Conservation (phyloP, 352 stramenopile genomes). For the Phytophthora meadii region DNA sequence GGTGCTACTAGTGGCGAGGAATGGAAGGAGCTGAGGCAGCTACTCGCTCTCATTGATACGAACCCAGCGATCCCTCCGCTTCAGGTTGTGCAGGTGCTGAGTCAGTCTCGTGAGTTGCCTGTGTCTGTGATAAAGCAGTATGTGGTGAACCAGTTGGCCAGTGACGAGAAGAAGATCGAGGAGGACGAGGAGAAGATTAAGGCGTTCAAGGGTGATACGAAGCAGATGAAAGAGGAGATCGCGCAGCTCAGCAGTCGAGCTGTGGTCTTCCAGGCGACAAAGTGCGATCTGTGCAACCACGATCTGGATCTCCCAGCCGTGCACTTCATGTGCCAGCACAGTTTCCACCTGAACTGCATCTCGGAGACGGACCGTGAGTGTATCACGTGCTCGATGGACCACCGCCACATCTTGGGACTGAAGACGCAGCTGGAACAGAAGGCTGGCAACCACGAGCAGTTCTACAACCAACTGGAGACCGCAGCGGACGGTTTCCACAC, state of each 20-base stretch:
- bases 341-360: slow-evolving; percentile 91
- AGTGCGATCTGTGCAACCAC: slow-evolving; percentile 90
- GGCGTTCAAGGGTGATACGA: slow-evolving; percentile 86
- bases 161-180: slow-evolving; percentile 84
- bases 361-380: slow-evolving; percentile 90
- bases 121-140: slow-evolving; percentile 88
- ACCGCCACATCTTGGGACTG: slow-evolving; percentile 84
- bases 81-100: slow-evolving; percentile 87
- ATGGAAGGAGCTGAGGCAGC: slow-evolving; percentile 83
- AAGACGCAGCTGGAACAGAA: slow-evolving; percentile 91
- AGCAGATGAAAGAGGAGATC: slow-evolving; percentile 93
- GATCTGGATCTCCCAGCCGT: slow-evolving; percentile 91
- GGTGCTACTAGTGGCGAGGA: slow-evolving; percentile 63
- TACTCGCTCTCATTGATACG: slow-evolving; percentile 80
- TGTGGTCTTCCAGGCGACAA: slow-evolving; percentile 91
- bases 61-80: slow-evolving; percentile 85
- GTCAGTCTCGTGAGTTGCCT: slow-evolving; percentile 80
- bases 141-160: slow-evolving; percentile 83
- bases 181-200: slow-evolving; percentile 90
- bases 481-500: slow-evolving; percentile 89
- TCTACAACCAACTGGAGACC: slow-evolving; percentile 93
- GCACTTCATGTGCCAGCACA: slow-evolving; percentile 93
- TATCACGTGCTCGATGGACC: slow-evolving; percentile 89
- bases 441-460: slow-evolving; percentile 92
- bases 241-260: slow-evolving; percentile 81